A percentile compares a stretch with the other conserved stretches of the same genome.
Evolutionary conservation across 2,329 filamentous ascomycete species (phyloP).

Genomic region (Fusarium globosum): DNA sequence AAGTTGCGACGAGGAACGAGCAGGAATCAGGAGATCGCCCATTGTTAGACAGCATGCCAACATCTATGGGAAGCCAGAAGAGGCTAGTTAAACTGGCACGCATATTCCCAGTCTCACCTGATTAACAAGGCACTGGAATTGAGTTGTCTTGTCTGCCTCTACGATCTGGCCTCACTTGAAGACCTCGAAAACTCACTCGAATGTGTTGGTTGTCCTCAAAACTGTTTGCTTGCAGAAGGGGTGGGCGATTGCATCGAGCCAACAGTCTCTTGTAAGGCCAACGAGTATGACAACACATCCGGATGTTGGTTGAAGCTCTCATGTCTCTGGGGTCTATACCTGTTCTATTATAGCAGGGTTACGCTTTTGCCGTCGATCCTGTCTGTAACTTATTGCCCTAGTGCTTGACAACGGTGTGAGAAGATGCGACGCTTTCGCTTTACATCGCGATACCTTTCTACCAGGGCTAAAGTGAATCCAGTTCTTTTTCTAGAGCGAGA

Average conservation of each 20-base stretch:
- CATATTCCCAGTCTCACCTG: constrained; percentile 42
- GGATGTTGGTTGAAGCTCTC: constrained; percentile 11
- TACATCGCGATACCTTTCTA: neutral
- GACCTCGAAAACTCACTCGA: constrained; percentile 7
- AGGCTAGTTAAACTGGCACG: constrained; percentile 25
- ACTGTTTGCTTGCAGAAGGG: neutral
- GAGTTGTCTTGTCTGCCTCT: neutral
- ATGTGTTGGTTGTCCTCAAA: constrained; percentile 15
- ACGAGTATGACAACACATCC: constrained; percentile 16
- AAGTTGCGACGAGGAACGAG: neutral
- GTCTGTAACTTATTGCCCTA: neutral
- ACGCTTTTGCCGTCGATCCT: neutral
- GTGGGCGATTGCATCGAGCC: constrained; percentile 14
- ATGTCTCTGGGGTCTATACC: neutral
- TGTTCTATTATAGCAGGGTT: constrained; percentile 2
- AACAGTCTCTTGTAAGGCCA: constrained; percentile 19
- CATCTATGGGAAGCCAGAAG: constrained; percentile 5
- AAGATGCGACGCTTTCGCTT: neutral
- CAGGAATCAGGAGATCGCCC: constrained; percentile 1
- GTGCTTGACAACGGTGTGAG: neutral
- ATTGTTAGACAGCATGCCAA: constrained; percentile 13
- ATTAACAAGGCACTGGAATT: constrained; percentile 14
- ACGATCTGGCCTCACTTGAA: neutral
- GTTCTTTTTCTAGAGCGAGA: too few species aligned
- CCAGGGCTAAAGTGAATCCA: neutral